Conservation (phyloP, 164 flowering plant species). For the Magnolia officinalis region DNA sequence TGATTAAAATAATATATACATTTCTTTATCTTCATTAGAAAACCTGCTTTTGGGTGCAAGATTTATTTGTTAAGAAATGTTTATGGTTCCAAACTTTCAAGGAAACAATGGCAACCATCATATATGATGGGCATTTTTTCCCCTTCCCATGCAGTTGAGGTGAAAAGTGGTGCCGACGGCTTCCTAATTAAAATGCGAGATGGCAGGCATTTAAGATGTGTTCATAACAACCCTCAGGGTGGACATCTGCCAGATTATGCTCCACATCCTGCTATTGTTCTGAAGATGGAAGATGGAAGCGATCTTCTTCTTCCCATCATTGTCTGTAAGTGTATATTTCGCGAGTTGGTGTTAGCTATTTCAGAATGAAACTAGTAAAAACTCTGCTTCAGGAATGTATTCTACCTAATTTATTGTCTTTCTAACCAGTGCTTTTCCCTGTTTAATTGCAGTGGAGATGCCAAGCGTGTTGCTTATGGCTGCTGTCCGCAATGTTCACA, state of each 20-base stretch:
- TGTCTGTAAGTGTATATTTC: conserved; percentile 66
- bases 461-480: conserved; percentile 97
- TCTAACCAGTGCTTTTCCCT: background rate
- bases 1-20: background rate
- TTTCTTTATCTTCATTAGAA: background rate
- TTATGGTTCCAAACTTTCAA: background rate
- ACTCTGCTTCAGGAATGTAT: background rate
- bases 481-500: conserved; percentile 87
- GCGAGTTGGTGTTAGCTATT: background rate
- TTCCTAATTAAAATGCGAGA: conserved; percentile 94
- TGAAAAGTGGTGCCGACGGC: conserved; percentile 90
- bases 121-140: background rate
- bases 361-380: background rate
- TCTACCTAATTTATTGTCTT: background rate
- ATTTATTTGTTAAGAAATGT: background rate
- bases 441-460: conserved; percentile 86
- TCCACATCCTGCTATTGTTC: conserved; percentile 95
- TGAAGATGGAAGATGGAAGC: conserved; percentile 99
- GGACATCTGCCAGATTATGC: conserved; percentile 90
- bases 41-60: background rate
- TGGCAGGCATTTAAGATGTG: conserved; percentile 79
- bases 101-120: background rate
- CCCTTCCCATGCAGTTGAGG: conserved; percentile 65
- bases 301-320: conserved; percentile 95
- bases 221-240: conserved; percentile 90